Base-by-base conservation (phyloP, 202 grass and related monocot genomes). In the Saccharum hybrid region DNA sequence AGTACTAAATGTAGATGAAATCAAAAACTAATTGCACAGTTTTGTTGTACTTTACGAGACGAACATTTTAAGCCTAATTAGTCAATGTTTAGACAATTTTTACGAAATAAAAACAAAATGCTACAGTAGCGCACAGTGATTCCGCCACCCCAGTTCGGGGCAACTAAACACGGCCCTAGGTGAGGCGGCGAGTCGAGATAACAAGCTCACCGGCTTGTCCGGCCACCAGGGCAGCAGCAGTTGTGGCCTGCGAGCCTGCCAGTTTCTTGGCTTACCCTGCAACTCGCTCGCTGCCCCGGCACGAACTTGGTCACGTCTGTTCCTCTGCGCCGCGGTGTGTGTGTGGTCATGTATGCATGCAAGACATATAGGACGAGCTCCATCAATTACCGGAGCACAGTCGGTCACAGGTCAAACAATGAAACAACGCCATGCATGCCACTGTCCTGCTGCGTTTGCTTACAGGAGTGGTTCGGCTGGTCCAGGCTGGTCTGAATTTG, bases 341-440 rank as follows among this genome's bases (percentile, higher is more conserved):
- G 23, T n/a, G n/a, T n/a, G n/a, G n/a, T n/a, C n/a, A n/a, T n/a
- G 1, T 68, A 59, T 9, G 23, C 21, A 45, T 69, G 31, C 7
- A 10, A 19, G 51, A 76, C 83, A 68, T 0, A 54, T 18, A 86
- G 74, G 84, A 90, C 88, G 75, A 87, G 34, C 8, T 59, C 69
- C 52, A 83, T 90, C 88, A 90, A 86, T 90, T 62, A 83, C 54
- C 84, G 66, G 40, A 34, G 75, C 84, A 70, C 61, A 8, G 30
- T 52, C 62, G 45, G 45, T 60, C 26, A 83, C 74, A 74, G 84
- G 88, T 86, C 88, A 87, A 90, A 83, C 57, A 38, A 61, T 68
- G 18, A 49, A 49, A 68, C 57, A 38, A 61, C 74, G 18, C 34
- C 68, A 68, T 63, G 88, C 79, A 79, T 63, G 61, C 30, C 77